Conservation (phyloP, 2,329 filamentous ascomycete genomes). For the Aspergillus phoenicis region DNA sequence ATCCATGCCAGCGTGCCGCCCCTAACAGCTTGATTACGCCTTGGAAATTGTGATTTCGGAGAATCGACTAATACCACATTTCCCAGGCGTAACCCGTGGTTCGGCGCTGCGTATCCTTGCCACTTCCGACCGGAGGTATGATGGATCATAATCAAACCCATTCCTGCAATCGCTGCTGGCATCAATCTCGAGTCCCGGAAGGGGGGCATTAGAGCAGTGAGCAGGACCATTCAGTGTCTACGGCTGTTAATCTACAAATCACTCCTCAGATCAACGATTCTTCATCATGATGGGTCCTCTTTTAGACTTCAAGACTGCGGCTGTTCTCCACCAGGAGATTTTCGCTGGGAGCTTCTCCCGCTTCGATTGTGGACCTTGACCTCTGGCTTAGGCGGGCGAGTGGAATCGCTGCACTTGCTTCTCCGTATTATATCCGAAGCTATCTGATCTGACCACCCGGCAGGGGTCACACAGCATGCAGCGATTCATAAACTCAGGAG, state of each 20-base stretch:
- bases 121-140: constrained; percentile 16
- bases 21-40: background rate
- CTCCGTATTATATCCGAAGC: constrained; percentile 8
- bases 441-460: constrained; percentile 18
- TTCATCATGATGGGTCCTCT: constrained; percentile 19
- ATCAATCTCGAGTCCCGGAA: background rate
- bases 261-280: background rate
- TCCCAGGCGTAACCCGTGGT: constrained; percentile 10
- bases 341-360: constrained; percentile 42
- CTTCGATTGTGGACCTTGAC: constrained; percentile 41
- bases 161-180: background rate
- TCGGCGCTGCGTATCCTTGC: constrained; percentile 12
- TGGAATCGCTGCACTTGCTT: constrained; percentile 3
- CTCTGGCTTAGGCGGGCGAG: constrained; percentile 14
- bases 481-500: background rate
- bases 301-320: constrained; percentile 22
- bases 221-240: background rate
- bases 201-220: background rate
- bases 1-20: constrained; percentile 5
- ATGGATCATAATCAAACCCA: constrained; percentile 21
- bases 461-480: background rate
- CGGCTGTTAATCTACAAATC: background rate
- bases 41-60: background rate
- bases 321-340: constrained; percentile 35
- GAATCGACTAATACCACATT: background rate